Base-by-base conservation (phyloP, 2,329 filamentous ascomycete genomes). In the Phyllosticta ampelicida region DNA sequence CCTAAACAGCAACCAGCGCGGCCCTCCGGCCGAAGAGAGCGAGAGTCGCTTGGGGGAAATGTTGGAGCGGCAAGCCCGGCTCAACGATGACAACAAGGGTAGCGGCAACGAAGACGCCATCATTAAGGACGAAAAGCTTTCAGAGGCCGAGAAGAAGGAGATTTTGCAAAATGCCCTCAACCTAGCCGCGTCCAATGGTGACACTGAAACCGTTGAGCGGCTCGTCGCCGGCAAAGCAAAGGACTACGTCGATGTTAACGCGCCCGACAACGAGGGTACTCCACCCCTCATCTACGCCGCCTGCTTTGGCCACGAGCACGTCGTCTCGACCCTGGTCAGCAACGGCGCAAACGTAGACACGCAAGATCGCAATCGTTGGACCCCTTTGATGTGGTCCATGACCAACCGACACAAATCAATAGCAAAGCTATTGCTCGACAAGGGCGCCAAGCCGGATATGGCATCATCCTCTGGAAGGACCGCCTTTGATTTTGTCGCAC, bases 371-470 rank as follows among this genome's bases (percentile, higher is more conserved):
- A 97, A 97, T 69, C 87, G 95, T 68, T 99, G 94, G 94, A 97
- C 89, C 67, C 89, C 94, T 13, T 79, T 99, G 61, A 99, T 99
- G 91, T 99, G 94, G 94, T 92, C 94, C 54, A 97, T 97, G 89
- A 99, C 94, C 58, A 99, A 99, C 72, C 80, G 91, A 59, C 94
- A 99, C 74, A 97, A 97, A 74, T 86, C 85, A 53, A 99, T 99
- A 64, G 91, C 92, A 36, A 97, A 97, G 73, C 79, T 90, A 10
- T 77, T 99, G 16, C 81, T 99, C 30, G 92, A 99, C 70, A 89
- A 94, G 66, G 91, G 91, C 16, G 94, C 94, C 19, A 96, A 91
- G n/a, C 87, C 91, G 2, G 92, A 97, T 66, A 87, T 95, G 64
- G 96, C 95, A 71, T 97, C 94, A 1, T 94, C 90, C 0, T 91